Evolutionary conservation across 805 yeast genomes (phyloP).

Genomic region (Kazachstania kunashirensis): DNA sequence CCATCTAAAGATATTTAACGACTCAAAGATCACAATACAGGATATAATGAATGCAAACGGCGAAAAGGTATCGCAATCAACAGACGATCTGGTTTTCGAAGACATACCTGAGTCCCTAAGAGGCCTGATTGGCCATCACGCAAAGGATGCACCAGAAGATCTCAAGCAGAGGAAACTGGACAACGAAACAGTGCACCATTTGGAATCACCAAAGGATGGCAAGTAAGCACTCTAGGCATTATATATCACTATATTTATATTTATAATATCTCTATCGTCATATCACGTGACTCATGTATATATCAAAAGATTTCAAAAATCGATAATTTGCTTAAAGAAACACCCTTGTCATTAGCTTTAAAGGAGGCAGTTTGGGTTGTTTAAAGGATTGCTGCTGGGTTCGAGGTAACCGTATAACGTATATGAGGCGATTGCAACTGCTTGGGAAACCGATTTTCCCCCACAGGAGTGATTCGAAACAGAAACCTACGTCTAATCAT

Average conservation of each 20-base stretch:
- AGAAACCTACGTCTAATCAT: no score
- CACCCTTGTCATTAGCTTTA: no score
- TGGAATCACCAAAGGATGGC: conserved; percentile 6
- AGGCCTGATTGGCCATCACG: conserved; percentile 48
- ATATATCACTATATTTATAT: no score
- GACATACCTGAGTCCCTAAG: conserved; percentile 28
- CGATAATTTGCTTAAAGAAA: no score
- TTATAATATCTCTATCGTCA: no score
- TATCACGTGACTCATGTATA: no score
- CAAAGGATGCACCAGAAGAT: conserved; percentile 55
- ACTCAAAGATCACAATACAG: conserved; percentile 59
- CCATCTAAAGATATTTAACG: conserved; percentile 74
- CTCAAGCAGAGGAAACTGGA: conserved; percentile 13
- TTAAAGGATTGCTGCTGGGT: no score
- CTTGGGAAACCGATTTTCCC: conserved; percentile 11
- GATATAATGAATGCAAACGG: conserved; percentile 72
- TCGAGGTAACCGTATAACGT: no score
- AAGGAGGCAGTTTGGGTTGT: no score
- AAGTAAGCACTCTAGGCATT: neutral
- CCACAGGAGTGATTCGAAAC: neutral
- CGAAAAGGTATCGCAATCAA: conserved; percentile 53
- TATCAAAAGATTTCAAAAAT: no score
- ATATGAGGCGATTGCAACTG: conserved; percentile 17
- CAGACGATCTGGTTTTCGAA: conserved; percentile 53
- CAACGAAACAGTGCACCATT: conserved; percentile 12